Base-by-base conservation (phyloP, 208 protist species). In the Leishmania arabica region DNA sequence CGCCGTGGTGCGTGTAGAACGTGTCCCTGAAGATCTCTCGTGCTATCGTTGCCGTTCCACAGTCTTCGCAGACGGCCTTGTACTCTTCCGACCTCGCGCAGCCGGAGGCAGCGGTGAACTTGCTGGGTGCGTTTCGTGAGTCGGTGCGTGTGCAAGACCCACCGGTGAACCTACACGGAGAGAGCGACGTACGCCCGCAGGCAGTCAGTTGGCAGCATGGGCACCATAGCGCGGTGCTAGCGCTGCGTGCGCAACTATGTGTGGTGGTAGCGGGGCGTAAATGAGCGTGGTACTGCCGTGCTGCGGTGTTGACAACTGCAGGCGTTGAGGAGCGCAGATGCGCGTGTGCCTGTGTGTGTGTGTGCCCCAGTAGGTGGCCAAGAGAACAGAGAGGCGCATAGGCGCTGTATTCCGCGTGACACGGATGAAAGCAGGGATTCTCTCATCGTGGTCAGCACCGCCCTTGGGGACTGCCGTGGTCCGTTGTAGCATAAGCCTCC, bases 1-100 rank as follows among this genome's bases (percentile, higher is more conserved):
- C 65, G n/a, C 89, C 89, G 66, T 90, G 45, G 47, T 82, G 70
- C 65, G 83, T 79, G 81, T 90, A 91, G 17, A 86, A 81, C 27
- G 68, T 73, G 3, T 86, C 74, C 17, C 54, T 54, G 42, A 93
- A 88, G 34, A 93, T 85, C 80, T 93, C 89, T 0, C 78, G 77
- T 17, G 79, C 80, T 40, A 89, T 83, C 27, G 88, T 77, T 15
- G 84, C 77, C 17, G 82, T 84, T 54, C 84, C 84, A 17, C 86
- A 68, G 60, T 88, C 84, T n/a, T 84, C 84, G 31, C 84, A 49
- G 19, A 91, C 45, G 9, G 78, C 69, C 21, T 76, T 58, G 71
- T 79, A 89, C n/a, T 75, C 70, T 15, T 42, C 51, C 2, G 47
- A 31, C 51, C n/a, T 76, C 19, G 34, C 47, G 72, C 31, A 56